These are phyloP conservation scores for Alternaria solani DNA, from an alignment of 2,329 filamentous ascomycete species.

Conservation along the genomic window DNA sequence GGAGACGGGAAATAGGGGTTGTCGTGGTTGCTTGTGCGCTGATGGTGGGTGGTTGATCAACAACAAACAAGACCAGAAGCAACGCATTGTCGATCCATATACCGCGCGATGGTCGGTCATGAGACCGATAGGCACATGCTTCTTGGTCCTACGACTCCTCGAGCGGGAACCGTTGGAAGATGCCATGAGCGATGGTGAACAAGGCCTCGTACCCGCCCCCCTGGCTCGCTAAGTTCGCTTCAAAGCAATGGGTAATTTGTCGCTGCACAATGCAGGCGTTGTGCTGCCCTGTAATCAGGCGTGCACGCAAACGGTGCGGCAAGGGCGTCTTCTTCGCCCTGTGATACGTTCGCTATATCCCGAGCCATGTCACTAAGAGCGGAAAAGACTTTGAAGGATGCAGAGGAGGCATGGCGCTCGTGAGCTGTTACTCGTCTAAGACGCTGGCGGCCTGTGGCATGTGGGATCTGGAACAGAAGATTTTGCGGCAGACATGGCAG, in stretches of 20 bases:
- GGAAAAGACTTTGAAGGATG: slow-evolving; percentile 8
- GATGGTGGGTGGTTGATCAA: neutral
- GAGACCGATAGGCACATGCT: neutral
- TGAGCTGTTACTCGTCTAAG: slow-evolving; percentile 1
- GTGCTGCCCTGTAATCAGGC: slow-evolving; percentile 10
- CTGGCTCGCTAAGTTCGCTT: neutral
- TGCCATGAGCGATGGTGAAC: neutral
- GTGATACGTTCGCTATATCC: slow-evolving; percentile 7
- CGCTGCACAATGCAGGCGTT: neutral
- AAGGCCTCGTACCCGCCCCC: neutral
- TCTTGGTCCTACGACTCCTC: neutral
- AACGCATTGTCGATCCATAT: neutral
- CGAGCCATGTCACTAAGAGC: slow-evolving; percentile 7
- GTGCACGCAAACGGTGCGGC: slow-evolving; percentile 9
- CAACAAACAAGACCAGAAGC: slow-evolving; percentile 3
- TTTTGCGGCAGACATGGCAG: neutral
- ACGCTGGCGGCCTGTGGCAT: neutral
- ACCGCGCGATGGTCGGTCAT: neutral
- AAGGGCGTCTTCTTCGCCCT: slow-evolving; percentile 7
- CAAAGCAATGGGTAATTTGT: slow-evolving; percentile 4
- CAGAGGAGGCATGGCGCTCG: slow-evolving; percentile 14
- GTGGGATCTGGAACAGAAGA: neutral
- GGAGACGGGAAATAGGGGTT: slow-evolving; percentile 2
- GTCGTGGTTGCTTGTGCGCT: neutral
- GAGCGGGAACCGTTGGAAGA: neutral